Base-by-base conservation (phyloP, 805 yeast species). In the Priceomyces fermenticarens region DNA sequence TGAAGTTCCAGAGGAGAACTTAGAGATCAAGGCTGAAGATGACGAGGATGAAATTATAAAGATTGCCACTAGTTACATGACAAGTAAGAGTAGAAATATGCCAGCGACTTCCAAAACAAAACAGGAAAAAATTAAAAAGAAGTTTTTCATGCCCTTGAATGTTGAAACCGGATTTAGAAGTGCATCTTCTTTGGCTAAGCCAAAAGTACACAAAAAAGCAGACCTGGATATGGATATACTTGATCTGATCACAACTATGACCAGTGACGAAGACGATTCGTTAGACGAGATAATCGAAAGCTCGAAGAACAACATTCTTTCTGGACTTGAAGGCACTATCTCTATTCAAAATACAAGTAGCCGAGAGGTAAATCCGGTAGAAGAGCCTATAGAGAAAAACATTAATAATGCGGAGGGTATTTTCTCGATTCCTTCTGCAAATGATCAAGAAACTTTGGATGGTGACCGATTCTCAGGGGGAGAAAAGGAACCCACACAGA, bases 131-230 rank as follows among this genome's bases (percentile, higher is more conserved):
- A 37, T 44, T 3, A 52, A 49, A 32, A 61, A 83, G 55, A 64
- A 61, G 34, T 85, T 85, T 47, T 81, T 80, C 57, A 80, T 85
- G 87, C 93, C 93, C 0, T 85, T 81, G 47, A 71, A 79, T 51
- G 90, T 79, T 4, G 76, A 72, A 31, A 75, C 82, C 0, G 90
- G 88, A 0, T 84, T 85, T 48, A 65, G 67, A 29, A 62, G 65
- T 15, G 88, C 80, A 1, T 69, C 77, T 2, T 57, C 58, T 3
- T 49, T 83, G 53, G 73, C 81, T 0, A 58, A 27, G 7, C 34
- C 34, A 6, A 28, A 26, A 12, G 29, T 23, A n/a, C 30, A 30
- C 9, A 31, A 36, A 14, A 25, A 16, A 14, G 26, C 30, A 3
- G 27, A 15, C 3, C 28, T 32, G 9, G 36, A 25, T 9, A 27